Conservation (phyloP, 2,329 filamentous ascomycete genomes). For the Meredithiella fracta region DNA sequence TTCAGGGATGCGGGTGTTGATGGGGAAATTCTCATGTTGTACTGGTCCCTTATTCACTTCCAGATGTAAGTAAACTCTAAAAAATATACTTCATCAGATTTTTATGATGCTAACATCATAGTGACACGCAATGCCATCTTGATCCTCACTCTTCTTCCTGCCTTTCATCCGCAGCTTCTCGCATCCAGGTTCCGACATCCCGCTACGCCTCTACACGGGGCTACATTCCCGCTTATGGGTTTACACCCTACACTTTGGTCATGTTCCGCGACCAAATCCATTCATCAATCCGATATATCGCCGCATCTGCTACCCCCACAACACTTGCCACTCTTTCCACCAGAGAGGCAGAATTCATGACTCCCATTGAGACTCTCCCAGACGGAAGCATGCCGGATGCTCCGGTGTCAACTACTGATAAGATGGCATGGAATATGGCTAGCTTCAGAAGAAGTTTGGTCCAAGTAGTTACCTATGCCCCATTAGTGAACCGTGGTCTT, state of each 20-base stretch:
- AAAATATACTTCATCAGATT: background rate
- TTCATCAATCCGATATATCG: background rate
- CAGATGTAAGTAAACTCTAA: constrained; percentile 7
- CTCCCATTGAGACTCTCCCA: background rate
- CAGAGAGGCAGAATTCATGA: background rate
- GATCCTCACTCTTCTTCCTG: background rate
- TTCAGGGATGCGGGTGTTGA: background rate
- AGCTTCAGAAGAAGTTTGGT: background rate
- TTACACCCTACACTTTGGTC: background rate
- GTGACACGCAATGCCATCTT: constrained; percentile 1
- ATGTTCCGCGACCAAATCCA: constrained; percentile 9
- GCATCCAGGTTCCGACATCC: background rate
- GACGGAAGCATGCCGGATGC: background rate
- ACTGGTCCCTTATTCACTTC: constrained; percentile 7
- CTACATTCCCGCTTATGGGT: constrained; percentile 5
- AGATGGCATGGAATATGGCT: background rate
- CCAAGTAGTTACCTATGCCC: background rate
- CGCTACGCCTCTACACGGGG: background rate
- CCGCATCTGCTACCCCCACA: background rate
- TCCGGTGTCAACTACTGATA: background rate
- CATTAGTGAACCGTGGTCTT: background rate
- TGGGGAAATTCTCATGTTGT: constrained; percentile 4
- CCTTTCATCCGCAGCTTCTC: background rate
- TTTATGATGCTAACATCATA: background rate
- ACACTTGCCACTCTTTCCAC: background rate